Evolutionary conservation across 2,329 filamentous ascomycete genomes (phyloP).

Genomic region (Huntiella abstrusa): DNA sequence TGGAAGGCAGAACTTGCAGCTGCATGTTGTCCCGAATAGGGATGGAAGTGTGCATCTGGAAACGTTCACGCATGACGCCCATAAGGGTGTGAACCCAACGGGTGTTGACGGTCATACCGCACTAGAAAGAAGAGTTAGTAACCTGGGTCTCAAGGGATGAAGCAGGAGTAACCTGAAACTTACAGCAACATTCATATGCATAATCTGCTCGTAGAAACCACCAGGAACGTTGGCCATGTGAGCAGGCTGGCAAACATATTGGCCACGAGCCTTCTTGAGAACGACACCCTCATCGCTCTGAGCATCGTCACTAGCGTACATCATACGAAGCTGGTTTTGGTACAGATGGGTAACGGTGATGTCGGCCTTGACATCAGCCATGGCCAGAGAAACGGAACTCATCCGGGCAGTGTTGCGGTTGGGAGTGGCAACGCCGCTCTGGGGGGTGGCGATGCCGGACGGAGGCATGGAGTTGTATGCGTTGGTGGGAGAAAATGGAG

Average conservation of each 20-base stretch:
- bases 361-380: conserved; percentile 11
- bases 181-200: conserved; percentile 33
- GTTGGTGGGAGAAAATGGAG: background rate
- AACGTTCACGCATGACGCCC: conserved; percentile 23
- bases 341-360: conserved; percentile 12
- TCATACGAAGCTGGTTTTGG: conserved; percentile 11
- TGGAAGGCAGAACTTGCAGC: conserved; percentile 41
- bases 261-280: conserved; percentile 21
- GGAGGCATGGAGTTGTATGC: conserved; percentile 1
- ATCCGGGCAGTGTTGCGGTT: background rate
- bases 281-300: conserved; percentile 18
- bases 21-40: conserved; percentile 38
- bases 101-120: conserved; percentile 49
- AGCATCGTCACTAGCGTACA: conserved; percentile 9
- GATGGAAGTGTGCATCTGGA: conserved; percentile 27
- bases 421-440: conserved; percentile 2
- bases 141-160: no score
- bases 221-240: conserved; percentile 21
- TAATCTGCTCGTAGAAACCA: conserved; percentile 26
- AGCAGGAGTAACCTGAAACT: conserved; percentile 13
- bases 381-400: conserved; percentile 8
- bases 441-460: conserved; percentile 3
- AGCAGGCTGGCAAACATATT: conserved; percentile 21
- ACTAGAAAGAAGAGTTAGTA: conserved; percentile 20
- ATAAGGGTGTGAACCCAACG: conserved; percentile 43